Base-by-base conservation (phyloP, 2,329 filamentous ascomycete genomes). In the Ophiostoma populinum region DNA sequence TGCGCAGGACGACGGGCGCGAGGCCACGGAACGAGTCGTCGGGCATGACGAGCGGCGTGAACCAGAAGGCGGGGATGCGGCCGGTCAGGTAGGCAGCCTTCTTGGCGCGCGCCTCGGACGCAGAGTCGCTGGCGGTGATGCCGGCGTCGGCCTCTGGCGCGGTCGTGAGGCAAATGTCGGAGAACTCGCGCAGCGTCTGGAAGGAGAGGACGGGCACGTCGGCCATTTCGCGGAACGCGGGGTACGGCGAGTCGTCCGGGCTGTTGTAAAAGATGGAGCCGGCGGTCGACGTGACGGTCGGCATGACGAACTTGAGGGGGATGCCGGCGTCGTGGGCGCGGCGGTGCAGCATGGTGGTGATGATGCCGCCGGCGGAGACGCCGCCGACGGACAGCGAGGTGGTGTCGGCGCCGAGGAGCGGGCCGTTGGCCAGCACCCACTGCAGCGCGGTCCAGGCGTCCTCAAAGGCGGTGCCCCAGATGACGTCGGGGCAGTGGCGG, bases 161-260 rank as follows among this genome's bases (percentile, higher is more conserved):
- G 1, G 61, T 64, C 15, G 61, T 56, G 10, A 66, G 49, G 39
- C 6, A 18, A 18, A 26, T 12, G 15, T 16, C 32, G 10, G 53
- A 48, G 40, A 63, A 63, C n/a, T n/a, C n/a, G n/a, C n/a, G n/a
- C n/a, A n/a, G n/a, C 53, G 18, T 40, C 26, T 33, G 52, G 51
- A 63, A 63, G 41, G 62, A 60, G n/a, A 59, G 58, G 4, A 59
- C 57, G 4, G 57, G 59, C 8, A 49, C 39, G 42, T 53, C 58
- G 11, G 25, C 24, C 5, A 43, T 31, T 16, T 44, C 42, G 30
- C 19, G 24, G 21, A 41, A 38, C 10, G 40, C 41, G 2, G 8
- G 3, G 33, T 26, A 31, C 21, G 57, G 59, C 8, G 54, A 56
- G 12, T 56, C 51, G 17, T 48, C 47, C 41, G 50, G 51, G 38